Base-by-base conservation (phyloP, 805 yeast genomes). In the Sporopachydermia quercuum region DNA sequence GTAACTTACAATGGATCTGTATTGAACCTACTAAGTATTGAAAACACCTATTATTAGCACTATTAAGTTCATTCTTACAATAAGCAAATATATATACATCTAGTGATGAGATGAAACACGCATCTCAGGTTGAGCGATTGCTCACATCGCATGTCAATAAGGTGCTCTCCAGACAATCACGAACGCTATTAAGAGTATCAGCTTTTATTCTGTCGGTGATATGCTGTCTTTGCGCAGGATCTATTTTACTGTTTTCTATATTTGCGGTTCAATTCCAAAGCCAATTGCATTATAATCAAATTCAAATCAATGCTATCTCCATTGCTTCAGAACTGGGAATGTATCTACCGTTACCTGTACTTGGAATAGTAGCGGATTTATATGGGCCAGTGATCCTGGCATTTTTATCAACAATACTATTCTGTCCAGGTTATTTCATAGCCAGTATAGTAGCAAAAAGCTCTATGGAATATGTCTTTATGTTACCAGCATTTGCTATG, bases 281-380 rank as follows among this genome's bases (percentile, higher is more conserved):
- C 8, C 54, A 61, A n/a, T 60, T 80, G 37, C 69, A 73, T 2
- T 76, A 80, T 50, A 57, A 76, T 1, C 84, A 84, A 47, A 62
- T 82, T 40, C 68, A 75, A 49, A 65, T 74, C 54, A 91, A 89
- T 58, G 57, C 75, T 41, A 74, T 89, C 8, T 80, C 93, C 3
- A 77, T 85, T 18, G 63, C 71, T 16, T 76, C 83, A 33, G 78
- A 81, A 18, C 55, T 81, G 43, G 96, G 96, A 2, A 74, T 83
- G 74, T 91, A 89, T 54, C 55, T 85, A 39, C 76, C 89, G 5
- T 72, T 89, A 4, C 96, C 97, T 0, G 51, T 78, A 0, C 57
- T 86, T 35, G 96, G 96, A 1, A 73, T 80, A 46, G 58, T 83
- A 38, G 86, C 91, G 2, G 96, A 86, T 53, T 64, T 76, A n/a